Percentiles rank a stretch among this genome's conserved stretches.
These are phyloP conservation scores for Streptanthus diversifolius DNA, from an alignment of 345 rosid genomes.

Conservation along the genomic window DNA sequence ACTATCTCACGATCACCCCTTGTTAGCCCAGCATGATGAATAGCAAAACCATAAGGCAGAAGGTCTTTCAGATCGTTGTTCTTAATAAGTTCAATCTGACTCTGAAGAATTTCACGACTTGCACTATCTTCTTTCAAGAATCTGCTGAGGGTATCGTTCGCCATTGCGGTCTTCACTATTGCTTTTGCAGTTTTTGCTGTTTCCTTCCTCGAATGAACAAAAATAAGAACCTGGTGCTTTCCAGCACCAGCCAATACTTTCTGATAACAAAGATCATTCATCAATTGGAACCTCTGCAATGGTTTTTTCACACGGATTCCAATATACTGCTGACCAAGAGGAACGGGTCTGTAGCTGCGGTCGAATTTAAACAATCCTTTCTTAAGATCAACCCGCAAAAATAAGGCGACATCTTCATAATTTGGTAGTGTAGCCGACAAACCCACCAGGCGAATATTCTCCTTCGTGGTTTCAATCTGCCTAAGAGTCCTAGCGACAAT, in stretches of 20 bases:
- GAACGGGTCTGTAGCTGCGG: conserved; percentile 92
- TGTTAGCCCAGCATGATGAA: conserved; percentile 95
- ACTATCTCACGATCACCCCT: conserved; percentile 84
- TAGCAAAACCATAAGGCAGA: conserved; percentile 89
- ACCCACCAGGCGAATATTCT: conserved; percentile 91
- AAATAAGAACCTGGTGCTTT: conserved; percentile 92
- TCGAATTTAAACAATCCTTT: conserved; percentile 86
- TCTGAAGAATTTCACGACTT: conserved; percentile 75
- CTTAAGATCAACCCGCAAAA: conserved; percentile 65
- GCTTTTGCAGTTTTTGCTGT: conserved; percentile 89
- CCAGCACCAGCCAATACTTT: conserved; percentile 92
- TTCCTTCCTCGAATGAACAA: conserved; percentile 96
- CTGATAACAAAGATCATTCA: conserved; percentile 92
- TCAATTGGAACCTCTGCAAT: conserved; percentile 90
- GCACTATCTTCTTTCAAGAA: conserved; percentile 85
- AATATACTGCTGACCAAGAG: conserved; percentile 87
- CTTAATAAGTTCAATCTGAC: conserved; percentile 64
- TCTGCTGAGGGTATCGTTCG: conserved; percentile 73
- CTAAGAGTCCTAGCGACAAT: conserved; percentile 96
- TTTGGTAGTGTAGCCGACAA: conserved; percentile 94
- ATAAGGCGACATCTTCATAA: conserved; percentile 88
- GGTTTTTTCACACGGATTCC: conserved; percentile 92
- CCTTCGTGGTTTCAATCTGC: conserved; percentile 89
- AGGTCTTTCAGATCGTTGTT: conserved; percentile 76
- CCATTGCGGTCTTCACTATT: conserved; percentile 78